phyloP scores from a whole-genome alignment of 163 green algal species.

The Chlamydomonas reinhardtii region DNA sequence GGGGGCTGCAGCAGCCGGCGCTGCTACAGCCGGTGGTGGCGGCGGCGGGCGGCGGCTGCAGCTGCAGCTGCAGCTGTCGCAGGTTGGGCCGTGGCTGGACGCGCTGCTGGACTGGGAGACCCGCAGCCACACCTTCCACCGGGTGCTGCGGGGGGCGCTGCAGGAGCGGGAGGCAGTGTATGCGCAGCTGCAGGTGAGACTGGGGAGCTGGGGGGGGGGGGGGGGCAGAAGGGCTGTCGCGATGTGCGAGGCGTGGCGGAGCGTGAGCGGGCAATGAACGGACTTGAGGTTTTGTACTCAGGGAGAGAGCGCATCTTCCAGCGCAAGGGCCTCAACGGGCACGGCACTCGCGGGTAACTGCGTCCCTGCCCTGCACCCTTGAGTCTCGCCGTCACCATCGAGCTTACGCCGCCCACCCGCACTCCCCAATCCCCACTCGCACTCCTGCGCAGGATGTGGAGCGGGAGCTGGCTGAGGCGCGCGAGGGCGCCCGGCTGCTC shows the following conservation, averaged over 20 bases:
- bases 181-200: slow-evolving; percentile 34
- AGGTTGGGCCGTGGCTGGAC: slow-evolving; percentile 37
- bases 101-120: slow-evolving; percentile 43
- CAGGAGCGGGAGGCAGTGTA: slow-evolving; percentile 45
- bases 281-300: too few relatives aligned
- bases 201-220: not conserved
- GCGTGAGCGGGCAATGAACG: too few relatives aligned
- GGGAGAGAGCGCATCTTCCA: too few relatives aligned
- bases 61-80: not conserved
- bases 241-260: too few relatives aligned
- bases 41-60: too few relatives aligned
- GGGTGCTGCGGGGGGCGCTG: slow-evolving; percentile 10
- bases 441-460: slow-evolving; percentile 32
- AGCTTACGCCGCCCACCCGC: too few relatives aligned
- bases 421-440: not conserved
- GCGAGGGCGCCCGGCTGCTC: not conserved
- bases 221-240: too few relatives aligned
- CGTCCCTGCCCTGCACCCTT: too few relatives aligned
- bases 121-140: slow-evolving; percentile 5
- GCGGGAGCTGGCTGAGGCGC: not conserved
- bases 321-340: too few relatives aligned
- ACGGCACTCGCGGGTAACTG: too few relatives aligned
- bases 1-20: not conserved
- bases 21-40: not conserved
- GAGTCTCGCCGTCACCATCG: too few relatives aligned